phyloP scores from a whole-genome alignment of 257 asterid species.

The Nicotiana sylvestris region DNA sequence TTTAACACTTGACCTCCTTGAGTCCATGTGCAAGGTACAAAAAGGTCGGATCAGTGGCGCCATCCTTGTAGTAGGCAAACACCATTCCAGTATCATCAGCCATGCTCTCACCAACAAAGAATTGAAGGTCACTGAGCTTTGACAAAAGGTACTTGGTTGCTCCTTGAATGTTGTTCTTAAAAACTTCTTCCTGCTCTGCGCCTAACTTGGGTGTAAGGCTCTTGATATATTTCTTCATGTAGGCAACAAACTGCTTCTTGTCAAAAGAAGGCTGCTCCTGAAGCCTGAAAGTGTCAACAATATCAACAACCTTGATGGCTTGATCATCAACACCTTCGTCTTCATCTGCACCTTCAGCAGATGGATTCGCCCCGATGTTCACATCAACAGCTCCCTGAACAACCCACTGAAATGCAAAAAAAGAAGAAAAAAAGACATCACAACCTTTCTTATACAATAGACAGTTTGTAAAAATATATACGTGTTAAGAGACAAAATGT shows the following conservation, averaged over 20 bases:
- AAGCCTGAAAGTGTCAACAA: constrained; percentile 55
- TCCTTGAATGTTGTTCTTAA: constrained; percentile 53
- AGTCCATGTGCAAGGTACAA: constrained; percentile 43
- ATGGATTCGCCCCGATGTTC: constrained; percentile 69
- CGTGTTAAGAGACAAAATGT: too few species aligned
- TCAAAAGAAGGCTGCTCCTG: constrained; percentile 69
- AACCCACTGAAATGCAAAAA: constrained; percentile 41
- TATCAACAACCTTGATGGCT: neutral
- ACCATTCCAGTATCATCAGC: constrained; percentile 38
- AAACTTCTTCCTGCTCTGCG: constrained; percentile 32
- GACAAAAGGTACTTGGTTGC: constrained; percentile 51
- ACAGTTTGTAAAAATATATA: too few species aligned
- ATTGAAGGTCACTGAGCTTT: constrained; percentile 50
- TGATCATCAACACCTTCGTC: neutral
- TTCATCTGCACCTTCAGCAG: neutral
- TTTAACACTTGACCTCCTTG: constrained; percentile 54
- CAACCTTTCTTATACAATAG: too few species aligned
- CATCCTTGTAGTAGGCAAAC: constrained; percentile 51
- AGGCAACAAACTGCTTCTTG: constrained; percentile 57
- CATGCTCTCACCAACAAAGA: constrained; percentile 61
- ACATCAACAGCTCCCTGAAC: constrained; percentile 52
- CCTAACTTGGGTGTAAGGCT: constrained; percentile 34
- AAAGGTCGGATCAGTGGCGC: constrained; percentile 50
- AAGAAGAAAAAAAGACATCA: too few species aligned
- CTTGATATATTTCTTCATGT: constrained; percentile 52